Conservation (phyloP, 2,329 filamentous ascomycete species). For the Cercospora citrullina region DNA sequence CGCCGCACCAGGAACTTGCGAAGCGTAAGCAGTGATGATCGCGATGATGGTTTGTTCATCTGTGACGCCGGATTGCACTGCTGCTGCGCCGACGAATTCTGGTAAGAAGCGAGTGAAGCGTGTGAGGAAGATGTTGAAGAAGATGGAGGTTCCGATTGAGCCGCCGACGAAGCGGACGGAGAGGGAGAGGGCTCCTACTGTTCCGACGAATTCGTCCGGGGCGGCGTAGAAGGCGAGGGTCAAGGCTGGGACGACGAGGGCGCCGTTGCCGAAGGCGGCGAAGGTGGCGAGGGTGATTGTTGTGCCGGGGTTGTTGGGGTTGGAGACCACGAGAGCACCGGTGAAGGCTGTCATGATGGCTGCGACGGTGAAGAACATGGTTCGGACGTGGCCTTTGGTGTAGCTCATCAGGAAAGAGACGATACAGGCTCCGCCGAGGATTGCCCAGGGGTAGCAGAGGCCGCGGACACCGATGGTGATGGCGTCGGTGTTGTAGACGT, state of each 20-base stretch:
- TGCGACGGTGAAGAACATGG: constrained; percentile 60
- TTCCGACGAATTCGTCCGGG: constrained; percentile 68
- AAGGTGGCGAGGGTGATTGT: constrained; percentile 56
- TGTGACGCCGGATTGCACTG: constrained; percentile 38
- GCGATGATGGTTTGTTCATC: constrained; percentile 13
- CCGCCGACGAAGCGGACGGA: constrained; percentile 67
- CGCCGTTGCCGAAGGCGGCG: constrained; percentile 64
- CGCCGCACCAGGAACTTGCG: constrained; percentile 27
- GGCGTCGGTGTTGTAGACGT: constrained; percentile 64
- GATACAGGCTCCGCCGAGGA: constrained; percentile 61
- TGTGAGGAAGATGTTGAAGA: constrained; percentile 54
- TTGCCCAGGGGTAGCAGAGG: constrained; percentile 62
- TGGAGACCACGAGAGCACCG: constrained; percentile 32
- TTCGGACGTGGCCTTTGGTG: constrained; percentile 59
- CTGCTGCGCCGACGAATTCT: constrained; percentile 48
- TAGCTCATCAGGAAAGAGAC: constrained; percentile 58
- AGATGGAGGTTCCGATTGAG: constrained; percentile 51
- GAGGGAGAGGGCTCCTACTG: constrained; percentile 65
- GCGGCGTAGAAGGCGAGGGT: constrained; percentile 64
- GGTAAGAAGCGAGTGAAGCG: constrained; percentile 54
- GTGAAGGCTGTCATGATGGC: constrained; percentile 63
- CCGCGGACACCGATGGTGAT: constrained; percentile 62
- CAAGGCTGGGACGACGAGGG: constrained; percentile 64
- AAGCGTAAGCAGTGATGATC: constrained; percentile 23
- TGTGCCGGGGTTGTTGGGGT: constrained; percentile 27